These are phyloP conservation scores for Lichtheimia hyalospora DNA, from an alignment of 371 early-diverging fungal species.

Conservation along the genomic window DNA sequence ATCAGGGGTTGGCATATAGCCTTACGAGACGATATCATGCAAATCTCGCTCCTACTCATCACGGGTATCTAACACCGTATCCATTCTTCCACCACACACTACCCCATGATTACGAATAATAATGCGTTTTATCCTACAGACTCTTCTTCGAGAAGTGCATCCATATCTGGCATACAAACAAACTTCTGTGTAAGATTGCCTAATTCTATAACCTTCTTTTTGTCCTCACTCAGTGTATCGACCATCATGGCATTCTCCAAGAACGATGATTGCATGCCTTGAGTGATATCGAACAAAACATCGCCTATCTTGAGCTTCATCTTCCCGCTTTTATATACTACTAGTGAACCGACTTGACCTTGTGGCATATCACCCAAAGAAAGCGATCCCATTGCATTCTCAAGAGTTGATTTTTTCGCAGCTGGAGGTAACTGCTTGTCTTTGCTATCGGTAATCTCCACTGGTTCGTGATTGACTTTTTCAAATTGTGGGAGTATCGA, in stretches of 20 bases:
- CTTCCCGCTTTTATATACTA: constrained; percentile 72
- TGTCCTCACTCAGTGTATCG: constrained; percentile 48
- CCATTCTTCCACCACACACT: no score
- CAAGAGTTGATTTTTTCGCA: constrained; percentile 40
- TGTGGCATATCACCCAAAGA: constrained; percentile 43
- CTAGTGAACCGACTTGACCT: constrained; percentile 68
- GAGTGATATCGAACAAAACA: constrained; percentile 60
- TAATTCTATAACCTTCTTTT: constrained; percentile 57
- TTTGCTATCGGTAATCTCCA: constrained; percentile 19
- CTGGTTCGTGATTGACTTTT: constrained; percentile 6
- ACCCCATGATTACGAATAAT: no score
- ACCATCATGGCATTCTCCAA: constrained; percentile 63
- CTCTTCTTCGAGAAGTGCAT: constrained; percentile 39
- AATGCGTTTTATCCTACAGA: no score
- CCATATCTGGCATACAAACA: constrained; percentile 67
- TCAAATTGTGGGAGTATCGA: constrained; percentile 46
- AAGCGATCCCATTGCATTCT: constrained; percentile 32
- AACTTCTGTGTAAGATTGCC: constrained; percentile 66
- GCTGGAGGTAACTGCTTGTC: constrained; percentile 47
- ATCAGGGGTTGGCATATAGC: no score
- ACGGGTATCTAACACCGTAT: no score
- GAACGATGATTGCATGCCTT: constrained; percentile 61
- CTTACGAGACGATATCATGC: no score
- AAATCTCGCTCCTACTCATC: no score
- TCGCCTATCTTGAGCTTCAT: constrained; percentile 70